Evolutionary conservation across 331 rosid genomes (phyloP).

Genomic region (Saraca asoca): DNA sequence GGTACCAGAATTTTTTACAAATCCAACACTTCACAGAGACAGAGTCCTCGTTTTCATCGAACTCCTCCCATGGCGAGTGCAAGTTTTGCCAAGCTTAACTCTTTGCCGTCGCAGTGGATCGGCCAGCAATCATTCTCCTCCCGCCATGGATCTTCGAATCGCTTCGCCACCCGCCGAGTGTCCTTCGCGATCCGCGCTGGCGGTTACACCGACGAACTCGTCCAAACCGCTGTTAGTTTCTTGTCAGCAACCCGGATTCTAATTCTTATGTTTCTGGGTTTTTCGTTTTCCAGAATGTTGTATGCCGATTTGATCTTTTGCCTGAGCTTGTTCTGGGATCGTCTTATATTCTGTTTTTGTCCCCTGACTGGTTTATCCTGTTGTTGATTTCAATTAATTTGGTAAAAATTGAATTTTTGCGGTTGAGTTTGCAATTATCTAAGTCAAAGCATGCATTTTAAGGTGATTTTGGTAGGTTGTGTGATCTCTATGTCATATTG

Average conservation of each 20-base stretch:
- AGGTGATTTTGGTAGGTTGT: too few species aligned
- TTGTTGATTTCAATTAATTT: background rate
- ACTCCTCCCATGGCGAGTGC: constrained; percentile 51
- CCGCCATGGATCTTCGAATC: constrained; percentile 47
- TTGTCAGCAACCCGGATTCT: background rate
- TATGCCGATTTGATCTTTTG: background rate
- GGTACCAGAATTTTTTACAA: too few species aligned
- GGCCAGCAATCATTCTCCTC: constrained; percentile 56
- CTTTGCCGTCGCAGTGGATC: constrained; percentile 61
- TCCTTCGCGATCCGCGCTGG: constrained; percentile 60
- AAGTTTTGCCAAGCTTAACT: constrained; percentile 52
- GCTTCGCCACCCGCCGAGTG: constrained; percentile 41
- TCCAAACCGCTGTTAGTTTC: constrained; percentile 66
- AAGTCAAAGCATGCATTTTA: background rate
- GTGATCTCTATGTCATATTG: background rate
- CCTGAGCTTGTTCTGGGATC: background rate
- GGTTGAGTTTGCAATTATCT: background rate
- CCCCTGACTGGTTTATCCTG: too few species aligned
- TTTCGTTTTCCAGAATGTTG: too few species aligned
- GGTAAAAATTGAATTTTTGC: background rate
- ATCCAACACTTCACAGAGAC: too few species aligned
- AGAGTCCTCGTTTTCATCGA: too few species aligned
- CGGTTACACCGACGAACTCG: constrained; percentile 61
- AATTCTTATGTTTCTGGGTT: background rate
- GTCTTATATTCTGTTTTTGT: too few species aligned